A percentile compares a stretch with the other conserved stretches of the same genome.
Conservation (phyloP, 2,329 filamentous ascomycete genomes). For the Pseudocercospora eumusae region DNA sequence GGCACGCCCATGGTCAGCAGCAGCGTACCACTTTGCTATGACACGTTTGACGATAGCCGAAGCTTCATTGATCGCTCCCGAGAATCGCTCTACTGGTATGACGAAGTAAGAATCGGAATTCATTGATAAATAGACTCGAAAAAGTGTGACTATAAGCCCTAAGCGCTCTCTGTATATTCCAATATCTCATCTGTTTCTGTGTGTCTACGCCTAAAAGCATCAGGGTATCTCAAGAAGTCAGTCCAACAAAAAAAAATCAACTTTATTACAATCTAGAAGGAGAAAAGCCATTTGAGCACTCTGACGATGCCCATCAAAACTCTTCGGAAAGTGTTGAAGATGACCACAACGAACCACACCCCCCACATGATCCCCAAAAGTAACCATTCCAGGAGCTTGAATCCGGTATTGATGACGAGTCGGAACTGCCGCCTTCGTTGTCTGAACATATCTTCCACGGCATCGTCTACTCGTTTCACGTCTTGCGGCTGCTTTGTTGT, state of each 20-base stretch:
- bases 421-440: constrained; percentile 72
- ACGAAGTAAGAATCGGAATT: too few relatives aligned
- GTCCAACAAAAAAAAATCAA: not conserved
- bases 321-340: constrained; percentile 66
- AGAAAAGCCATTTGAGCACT: constrained; percentile 69
- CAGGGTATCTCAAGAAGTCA: constrained; percentile 22
- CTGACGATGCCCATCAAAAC: constrained; percentile 61
- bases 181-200: not conserved
- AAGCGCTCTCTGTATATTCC: not conserved
- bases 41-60: too few relatives aligned
- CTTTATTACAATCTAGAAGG: not conserved
- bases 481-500: constrained; percentile 74
- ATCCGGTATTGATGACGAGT: constrained; percentile 74
- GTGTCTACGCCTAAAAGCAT: constrained; percentile 6
- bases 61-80: too few relatives aligned
- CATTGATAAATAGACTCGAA: too few relatives aligned
- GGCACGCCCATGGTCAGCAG: too few relatives aligned
- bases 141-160: not conserved
- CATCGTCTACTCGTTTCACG: constrained; percentile 77
- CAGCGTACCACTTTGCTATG: too few relatives aligned
- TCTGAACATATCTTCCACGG: constrained; percentile 67
- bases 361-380: constrained; percentile 91
- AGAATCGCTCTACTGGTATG: too few relatives aligned
- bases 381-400: constrained; percentile 82
- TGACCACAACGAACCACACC: constrained; percentile 85